Evolutionary conservation across 768 basidiomycete genomes (phyloP).

Genomic region (Botryobasidium botryosum): DNA sequence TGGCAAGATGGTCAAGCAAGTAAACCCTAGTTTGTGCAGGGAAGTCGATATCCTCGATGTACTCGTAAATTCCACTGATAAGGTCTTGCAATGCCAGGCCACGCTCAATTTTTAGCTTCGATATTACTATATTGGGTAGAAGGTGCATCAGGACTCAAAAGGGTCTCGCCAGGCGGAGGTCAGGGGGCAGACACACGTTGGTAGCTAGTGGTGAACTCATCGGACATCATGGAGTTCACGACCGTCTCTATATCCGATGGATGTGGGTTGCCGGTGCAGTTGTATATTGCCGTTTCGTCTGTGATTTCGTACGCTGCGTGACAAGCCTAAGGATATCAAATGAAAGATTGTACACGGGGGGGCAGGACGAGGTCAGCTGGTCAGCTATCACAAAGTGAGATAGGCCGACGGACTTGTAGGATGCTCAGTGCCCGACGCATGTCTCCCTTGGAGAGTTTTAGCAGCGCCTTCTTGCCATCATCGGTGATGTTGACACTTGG

Average conservation of each 20-base stretch:
- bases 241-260: slow-evolving; percentile 87
- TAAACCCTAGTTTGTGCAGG: slow-evolving; percentile 78
- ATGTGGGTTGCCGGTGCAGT: slow-evolving; percentile 93
- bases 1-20: slow-evolving; percentile 82
- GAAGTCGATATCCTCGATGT: slow-evolving; percentile 70
- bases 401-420: slow-evolving; percentile 43
- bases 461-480: slow-evolving; percentile 74
- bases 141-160: background rate
- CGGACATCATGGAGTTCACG: slow-evolving; percentile 87
- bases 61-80: slow-evolving; percentile 81
- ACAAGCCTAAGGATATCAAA: slow-evolving; percentile 40
- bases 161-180: background rate
- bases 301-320: slow-evolving; percentile 87
- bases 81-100: slow-evolving; percentile 92
- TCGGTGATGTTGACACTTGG: slow-evolving; percentile 66
- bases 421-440: slow-evolving; percentile 96
- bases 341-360: background rate
- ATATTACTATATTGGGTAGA: slow-evolving; percentile 46
- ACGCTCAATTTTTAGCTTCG: slow-evolving; percentile 71
- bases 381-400: too few species aligned
- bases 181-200: slow-evolving; percentile 34
- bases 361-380: background rate
- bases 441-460: slow-evolving; percentile 92
- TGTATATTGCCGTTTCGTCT: slow-evolving; percentile 85
- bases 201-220: slow-evolving; percentile 88